A percentile compares a stretch with the other conserved stretches of the same genome.
These are phyloP conservation scores for Daldinia bambusicola DNA, from an alignment of 495 filamentous ascomycete species.

Conservation along the genomic window DNA sequence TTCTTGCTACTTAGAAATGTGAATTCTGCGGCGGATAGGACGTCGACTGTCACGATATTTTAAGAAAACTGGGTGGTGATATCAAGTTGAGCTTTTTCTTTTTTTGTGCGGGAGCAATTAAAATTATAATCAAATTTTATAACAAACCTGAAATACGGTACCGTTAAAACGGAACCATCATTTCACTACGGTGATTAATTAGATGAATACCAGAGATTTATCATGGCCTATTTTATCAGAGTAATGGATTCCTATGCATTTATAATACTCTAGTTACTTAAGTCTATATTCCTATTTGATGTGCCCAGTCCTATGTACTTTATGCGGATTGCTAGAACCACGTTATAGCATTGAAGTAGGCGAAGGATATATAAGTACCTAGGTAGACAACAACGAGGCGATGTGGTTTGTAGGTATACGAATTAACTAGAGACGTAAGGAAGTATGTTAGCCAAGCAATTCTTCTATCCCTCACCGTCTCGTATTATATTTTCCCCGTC, in stretches of 20 bases:
- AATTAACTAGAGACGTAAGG: background rate
- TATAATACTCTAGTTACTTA: background rate
- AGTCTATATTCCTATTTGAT: background rate
- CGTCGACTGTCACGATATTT: conserved; percentile 14
- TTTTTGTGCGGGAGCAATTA: conserved; percentile 11
- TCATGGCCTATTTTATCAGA: background rate
- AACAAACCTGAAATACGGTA: conserved; percentile 13
- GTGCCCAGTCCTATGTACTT: background rate
- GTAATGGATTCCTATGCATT: background rate
- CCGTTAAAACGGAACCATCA: background rate
- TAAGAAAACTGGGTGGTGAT: conserved; percentile 27
- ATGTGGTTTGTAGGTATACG: background rate
- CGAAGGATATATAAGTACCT: background rate
- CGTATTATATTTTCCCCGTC: background rate
- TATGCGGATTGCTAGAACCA: background rate
- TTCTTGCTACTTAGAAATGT: conserved; percentile 33
- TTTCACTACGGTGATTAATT: background rate
- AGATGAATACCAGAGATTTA: background rate
- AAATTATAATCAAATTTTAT: conserved; percentile 43
- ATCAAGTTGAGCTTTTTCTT: conserved; percentile 31
- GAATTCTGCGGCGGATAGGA: conserved; percentile 22
- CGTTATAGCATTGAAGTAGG: background rate
- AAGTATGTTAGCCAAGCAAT: background rate
- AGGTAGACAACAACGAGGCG: background rate
- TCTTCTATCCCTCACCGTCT: background rate